Conservation (phyloP, 345 rosid genomes). For the Citrus glauca region DNA sequence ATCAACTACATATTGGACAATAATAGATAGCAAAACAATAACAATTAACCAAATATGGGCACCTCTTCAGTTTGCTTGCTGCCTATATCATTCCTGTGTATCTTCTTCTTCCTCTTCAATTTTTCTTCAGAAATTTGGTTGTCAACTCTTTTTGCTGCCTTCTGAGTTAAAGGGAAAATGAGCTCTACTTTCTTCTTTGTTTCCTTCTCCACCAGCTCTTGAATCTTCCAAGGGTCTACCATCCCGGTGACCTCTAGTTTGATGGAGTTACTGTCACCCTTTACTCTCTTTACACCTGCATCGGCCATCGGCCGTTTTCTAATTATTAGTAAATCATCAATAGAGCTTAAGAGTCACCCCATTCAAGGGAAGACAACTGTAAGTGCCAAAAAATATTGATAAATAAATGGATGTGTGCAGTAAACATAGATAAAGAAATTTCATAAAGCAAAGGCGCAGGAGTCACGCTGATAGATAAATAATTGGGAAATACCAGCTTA, state of each 20-base stretch:
- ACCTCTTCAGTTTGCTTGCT: conserved; percentile 1
- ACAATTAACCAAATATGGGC: background rate
- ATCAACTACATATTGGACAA: background rate
- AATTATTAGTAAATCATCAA: background rate
- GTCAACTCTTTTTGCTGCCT: background rate
- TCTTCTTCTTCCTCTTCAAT: background rate
- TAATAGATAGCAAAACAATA: background rate
- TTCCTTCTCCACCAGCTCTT: background rate
- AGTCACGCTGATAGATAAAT: too few relatives aligned
- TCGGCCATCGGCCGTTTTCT: background rate
- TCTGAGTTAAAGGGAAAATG: background rate
- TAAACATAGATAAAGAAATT: too few relatives aligned
- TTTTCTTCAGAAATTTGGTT: background rate
- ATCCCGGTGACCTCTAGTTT: conserved; percentile 2
- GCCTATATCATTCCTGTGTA: background rate
- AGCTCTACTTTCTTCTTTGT: conserved; percentile 3
- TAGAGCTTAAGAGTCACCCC: background rate
- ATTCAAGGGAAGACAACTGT: background rate
- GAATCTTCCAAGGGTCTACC: background rate
- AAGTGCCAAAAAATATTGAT: too few relatives aligned
- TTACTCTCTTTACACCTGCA: conserved; percentile 4
- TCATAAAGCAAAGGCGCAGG: too few relatives aligned
- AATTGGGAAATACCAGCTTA: too few relatives aligned
- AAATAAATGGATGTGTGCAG: too few relatives aligned
- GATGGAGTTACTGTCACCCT: background rate